Evolutionary conservation across 768 basidiomycete genomes (phyloP).

Genomic region (Obba rivulosa): DNA sequence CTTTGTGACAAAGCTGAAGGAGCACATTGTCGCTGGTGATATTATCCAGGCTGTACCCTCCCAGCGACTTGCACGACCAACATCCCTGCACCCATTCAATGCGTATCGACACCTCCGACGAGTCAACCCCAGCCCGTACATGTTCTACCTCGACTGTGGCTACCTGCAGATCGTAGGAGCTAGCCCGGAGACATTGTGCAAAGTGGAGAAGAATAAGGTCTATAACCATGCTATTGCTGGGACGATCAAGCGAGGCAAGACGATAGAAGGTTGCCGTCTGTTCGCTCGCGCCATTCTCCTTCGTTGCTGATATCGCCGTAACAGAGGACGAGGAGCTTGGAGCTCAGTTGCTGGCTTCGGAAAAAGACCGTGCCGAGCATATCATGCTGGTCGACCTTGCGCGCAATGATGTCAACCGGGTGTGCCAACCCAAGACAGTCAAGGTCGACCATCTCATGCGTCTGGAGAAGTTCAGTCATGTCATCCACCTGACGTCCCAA

Average conservation of each 20-base stretch:
- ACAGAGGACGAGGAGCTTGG: conserved; percentile 88
- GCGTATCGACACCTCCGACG: conserved; percentile 90
- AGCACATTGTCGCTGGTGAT: conserved; percentile 93
- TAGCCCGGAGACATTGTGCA: conserved; percentile 96
- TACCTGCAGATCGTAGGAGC: conserved; percentile 96
- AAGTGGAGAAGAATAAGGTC: conserved; percentile 87
- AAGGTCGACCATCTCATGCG: conserved; percentile 94
- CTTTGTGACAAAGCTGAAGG: conserved; percentile 88
- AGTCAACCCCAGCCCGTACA: conserved; percentile 97
- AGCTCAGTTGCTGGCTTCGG: conserved; percentile 68
- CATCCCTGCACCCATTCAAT: conserved; percentile 92
- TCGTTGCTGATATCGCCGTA: background rate
- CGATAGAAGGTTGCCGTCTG: conserved; percentile 67
- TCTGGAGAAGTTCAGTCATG: conserved; percentile 94
- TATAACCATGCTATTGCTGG: conserved; percentile 98
- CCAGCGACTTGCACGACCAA: conserved; percentile 82
- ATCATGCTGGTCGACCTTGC: conserved; percentile 99
- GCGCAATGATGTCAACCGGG: conserved; percentile 96
- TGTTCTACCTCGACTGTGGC: conserved; percentile 96
- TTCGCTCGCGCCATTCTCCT: background rate
- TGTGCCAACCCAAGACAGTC: conserved; percentile 92
- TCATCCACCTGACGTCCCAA: conserved; percentile 95
- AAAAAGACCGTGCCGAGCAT: conserved; percentile 96
- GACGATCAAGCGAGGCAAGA: conserved; percentile 84
- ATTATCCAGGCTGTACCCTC: conserved; percentile 99